Evolutionary conservation across 257 asterid species (phyloP).

Genomic region (Solanum sparsipilum): DNA sequence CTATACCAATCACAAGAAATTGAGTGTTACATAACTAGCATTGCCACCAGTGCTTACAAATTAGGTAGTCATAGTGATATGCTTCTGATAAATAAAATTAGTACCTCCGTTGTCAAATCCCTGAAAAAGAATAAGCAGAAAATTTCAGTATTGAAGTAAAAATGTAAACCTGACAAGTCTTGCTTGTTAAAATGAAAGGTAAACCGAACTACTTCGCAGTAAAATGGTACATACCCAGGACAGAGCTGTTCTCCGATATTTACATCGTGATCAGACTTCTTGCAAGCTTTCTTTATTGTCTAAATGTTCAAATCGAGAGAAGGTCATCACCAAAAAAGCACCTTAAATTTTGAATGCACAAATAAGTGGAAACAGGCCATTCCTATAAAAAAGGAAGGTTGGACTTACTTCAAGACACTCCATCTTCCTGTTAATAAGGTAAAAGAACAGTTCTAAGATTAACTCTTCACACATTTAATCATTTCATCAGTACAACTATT

Average conservation of each 20-base stretch:
- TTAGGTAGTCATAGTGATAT: neutral
- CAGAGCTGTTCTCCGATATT: neutral
- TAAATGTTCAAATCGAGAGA: neutral
- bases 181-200: neutral
- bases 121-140: neutral
- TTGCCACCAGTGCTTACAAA: neutral
- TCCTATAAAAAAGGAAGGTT: neutral
- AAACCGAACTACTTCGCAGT: neutral
- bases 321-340: neutral
- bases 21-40: neutral
- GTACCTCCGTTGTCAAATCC: constrained; percentile 1
- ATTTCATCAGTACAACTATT: neutral
- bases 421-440: constrained; percentile 2
- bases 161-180: neutral
- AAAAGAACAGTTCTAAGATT: neutral
- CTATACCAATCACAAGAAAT: neutral
- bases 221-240: neutral
- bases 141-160: neutral
- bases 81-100: neutral
- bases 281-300: constrained; percentile 7
- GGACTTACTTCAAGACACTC: constrained; percentile 1
- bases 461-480: neutral
- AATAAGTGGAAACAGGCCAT: neutral
- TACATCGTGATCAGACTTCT: constrained; percentile 2
- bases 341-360: neutral